Conservation (phyloP, 1,284 basidiomycete genomes). For the Prillingera fragicola region DNA sequence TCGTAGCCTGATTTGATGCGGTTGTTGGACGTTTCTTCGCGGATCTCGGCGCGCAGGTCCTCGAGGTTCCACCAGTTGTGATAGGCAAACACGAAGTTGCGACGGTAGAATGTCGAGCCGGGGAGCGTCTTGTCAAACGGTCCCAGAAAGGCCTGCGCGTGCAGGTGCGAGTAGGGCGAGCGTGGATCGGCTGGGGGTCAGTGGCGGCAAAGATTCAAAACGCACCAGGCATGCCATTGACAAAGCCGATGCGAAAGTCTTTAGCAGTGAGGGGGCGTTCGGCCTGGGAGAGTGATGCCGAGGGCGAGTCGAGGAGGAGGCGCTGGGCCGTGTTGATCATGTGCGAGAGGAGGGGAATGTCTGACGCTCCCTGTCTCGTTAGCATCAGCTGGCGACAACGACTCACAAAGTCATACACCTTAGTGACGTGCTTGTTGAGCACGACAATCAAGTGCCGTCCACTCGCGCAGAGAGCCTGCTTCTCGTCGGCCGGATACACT, state of each 20-base stretch:
- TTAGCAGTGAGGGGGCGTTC: conserved; percentile 10
- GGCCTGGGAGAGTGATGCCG: neutral
- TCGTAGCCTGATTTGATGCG: conserved; percentile 45
- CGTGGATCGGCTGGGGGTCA: conserved; percentile 37
- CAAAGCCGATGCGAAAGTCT: conserved; percentile 37
- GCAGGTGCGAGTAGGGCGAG: conserved; percentile 41
- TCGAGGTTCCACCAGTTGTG: conserved; percentile 46
- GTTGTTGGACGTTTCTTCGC: conserved; percentile 44
- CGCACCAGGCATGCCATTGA: conserved; percentile 31
- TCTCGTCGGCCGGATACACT: conserved; percentile 33
- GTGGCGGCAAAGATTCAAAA: conserved; percentile 3
- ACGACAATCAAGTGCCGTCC: conserved; percentile 43
- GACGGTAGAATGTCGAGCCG: conserved; percentile 38
- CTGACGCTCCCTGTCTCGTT: conserved; percentile 32
- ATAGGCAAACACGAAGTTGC: conserved; percentile 40
- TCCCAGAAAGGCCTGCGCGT: conserved; percentile 44
- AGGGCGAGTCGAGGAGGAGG: conserved; percentile 15
- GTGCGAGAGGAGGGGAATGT: conserved; percentile 40
- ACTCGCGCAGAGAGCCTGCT: conserved; percentile 30
- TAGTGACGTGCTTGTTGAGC: conserved; percentile 40
- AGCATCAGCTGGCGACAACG: too few relatives aligned
- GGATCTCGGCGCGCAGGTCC: conserved; percentile 47
- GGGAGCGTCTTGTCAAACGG: conserved; percentile 34
- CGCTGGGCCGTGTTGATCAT: conserved; percentile 30
- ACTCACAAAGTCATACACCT: conserved; percentile 44